A percentile compares a stretch with the other conserved stretches of the same genome.
These are phyloP conservation scores for Ehretia macrophylla DNA, from an alignment of 257 asterid species.

Conservation along the genomic window DNA sequence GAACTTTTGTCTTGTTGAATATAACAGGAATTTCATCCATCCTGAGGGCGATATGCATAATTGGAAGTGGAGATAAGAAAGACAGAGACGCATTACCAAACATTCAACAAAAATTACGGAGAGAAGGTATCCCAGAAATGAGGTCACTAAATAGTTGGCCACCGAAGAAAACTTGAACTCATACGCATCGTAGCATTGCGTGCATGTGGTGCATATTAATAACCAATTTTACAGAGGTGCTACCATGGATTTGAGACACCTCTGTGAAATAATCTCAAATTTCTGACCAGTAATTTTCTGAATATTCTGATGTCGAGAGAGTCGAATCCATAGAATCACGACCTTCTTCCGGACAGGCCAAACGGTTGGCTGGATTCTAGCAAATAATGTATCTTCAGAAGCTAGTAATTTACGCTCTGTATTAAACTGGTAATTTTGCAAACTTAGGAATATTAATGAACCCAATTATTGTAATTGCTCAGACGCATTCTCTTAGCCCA, in stretches of 20 bases:
- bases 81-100: conserved; percentile 33
- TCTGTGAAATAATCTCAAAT: neutral
- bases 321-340: too few species aligned
- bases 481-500: too few species aligned
- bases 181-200: too few species aligned
- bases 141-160: conserved; percentile 16
- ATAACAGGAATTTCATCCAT: conserved; percentile 22
- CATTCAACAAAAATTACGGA: conserved; percentile 22
- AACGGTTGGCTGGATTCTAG: too few species aligned
- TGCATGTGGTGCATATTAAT: too few species aligned
- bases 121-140: conserved; percentile 15
- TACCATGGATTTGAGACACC: neutral
- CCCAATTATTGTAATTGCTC: too few species aligned
- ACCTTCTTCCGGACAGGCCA: too few species aligned
- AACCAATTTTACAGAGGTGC: too few species aligned
- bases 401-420: too few species aligned
- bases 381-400: too few species aligned
- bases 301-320: too few species aligned
- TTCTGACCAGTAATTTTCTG: neutral
- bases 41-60: conserved; percentile 37
- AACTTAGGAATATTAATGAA: too few species aligned
- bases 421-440: neutral
- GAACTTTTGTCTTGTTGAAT: conserved; percentile 31
- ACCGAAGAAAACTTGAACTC: neutral
- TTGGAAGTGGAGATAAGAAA: conserved; percentile 21